Evolutionary conservation across 805 yeast genomes (phyloP), one percentile per base, ranked within the genome.

Genomic region (Torulaspora maleeae): DNA sequence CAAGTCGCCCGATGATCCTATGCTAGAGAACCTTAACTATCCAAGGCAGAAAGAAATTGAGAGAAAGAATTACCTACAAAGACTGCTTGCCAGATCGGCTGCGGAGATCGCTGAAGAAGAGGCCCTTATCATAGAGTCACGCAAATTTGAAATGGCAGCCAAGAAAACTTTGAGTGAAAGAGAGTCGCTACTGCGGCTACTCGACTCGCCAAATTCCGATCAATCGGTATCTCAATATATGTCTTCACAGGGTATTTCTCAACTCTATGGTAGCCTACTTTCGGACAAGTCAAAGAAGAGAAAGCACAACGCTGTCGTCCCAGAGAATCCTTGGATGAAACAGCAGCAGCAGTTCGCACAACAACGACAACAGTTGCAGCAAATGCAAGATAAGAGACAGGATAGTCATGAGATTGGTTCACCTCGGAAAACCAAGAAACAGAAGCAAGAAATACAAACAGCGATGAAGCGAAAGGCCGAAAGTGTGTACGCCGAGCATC

Each of bases 21-120:
- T 77, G 43, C 61, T 88, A 33, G 72, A 83, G 15, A 82, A 82
- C 25, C 72, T 93, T 58, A 74, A 80, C 16, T 93, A 75, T 61
- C 80, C 86, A 32, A 82, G 80, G 54, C 74, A 75, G 5, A 80
- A 78, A 52, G 99, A 93, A 63, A 49, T 75, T 16, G 87, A 82
- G 54, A 77, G 99, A 50, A 93, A 93, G 56, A 77, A 77, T 41
- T 91, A 91, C 60, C 67, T 93, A 37, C 82, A 82, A 55, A 78
- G 86, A 49, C 69, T 93, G 30, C 72, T 91, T 35, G 80, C 80
- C 29, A 72, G 99, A 54, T 80, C 91, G 2, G 97, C 99, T 1
- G 95, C 97, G 0, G 99, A 93, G 62, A 86, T 93, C 36, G 98
- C 98, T 0, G 99, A 93, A 68, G 99, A 93, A 61, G 98, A 93